phyloP scores from a whole-genome alignment of 768 basidiomycete genomes.

The Boletus pseudo-olivaceus region DNA sequence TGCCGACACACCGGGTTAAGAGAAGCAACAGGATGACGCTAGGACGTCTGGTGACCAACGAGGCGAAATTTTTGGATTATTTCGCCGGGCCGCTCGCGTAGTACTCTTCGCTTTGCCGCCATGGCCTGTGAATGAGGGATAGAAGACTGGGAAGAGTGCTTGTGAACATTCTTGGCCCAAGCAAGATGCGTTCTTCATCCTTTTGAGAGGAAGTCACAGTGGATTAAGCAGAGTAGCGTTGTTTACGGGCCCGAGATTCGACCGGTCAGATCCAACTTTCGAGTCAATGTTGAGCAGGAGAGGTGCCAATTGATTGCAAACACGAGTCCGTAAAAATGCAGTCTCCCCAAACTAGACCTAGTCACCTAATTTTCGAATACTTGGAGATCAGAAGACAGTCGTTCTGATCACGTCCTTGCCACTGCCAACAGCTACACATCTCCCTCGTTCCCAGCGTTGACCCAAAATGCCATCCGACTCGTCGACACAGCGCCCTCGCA shows the following conservation, averaged over 20 bases:
- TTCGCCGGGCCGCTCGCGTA: background rate
- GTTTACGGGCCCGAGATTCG: too few relatives aligned
- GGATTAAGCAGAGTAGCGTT: too few relatives aligned
- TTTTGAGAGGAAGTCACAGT: too few relatives aligned
- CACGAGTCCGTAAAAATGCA: too few relatives aligned
- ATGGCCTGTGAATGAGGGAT: background rate
- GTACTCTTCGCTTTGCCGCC: background rate
- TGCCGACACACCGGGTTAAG: background rate
- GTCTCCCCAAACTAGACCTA: too few relatives aligned
- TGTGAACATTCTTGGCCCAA: background rate
- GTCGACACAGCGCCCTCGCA: slow-evolving; percentile 15
- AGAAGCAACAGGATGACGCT: background rate
- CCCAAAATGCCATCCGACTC: slow-evolving; percentile 10
- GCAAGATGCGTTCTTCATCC: too few relatives aligned
- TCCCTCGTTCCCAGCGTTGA: background rate
- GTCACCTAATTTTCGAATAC: too few relatives aligned
- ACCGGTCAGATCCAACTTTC: too few relatives aligned
- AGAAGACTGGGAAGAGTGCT: background rate
- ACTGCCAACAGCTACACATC: background rate
- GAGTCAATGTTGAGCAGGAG: too few relatives aligned
- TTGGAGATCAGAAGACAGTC: too few relatives aligned
- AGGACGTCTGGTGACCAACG: background rate
- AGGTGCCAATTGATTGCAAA: too few relatives aligned
- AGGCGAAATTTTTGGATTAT: background rate
- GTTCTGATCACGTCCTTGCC: too few relatives aligned